Evolutionary conservation across 768 basidiomycete species (phyloP), one percentile per base, ranked within the genome.

Genomic region (Butyriboletus loyo): DNA sequence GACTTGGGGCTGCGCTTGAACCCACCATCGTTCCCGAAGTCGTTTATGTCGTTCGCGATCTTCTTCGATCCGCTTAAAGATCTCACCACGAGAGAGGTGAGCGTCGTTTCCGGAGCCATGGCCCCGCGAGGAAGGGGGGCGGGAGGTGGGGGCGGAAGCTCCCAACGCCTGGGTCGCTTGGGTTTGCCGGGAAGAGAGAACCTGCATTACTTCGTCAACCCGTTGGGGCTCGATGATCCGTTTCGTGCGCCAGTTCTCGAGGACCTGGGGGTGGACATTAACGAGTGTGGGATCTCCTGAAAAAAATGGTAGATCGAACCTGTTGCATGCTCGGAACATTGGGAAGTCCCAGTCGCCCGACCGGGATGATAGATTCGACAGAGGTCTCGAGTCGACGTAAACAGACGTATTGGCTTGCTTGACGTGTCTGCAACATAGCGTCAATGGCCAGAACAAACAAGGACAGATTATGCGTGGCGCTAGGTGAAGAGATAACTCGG

Each of bases 21-120:
- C 89, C 93, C 93, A 96, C 39, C 93, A 82, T 34, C 89, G 82
- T 67, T 96, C 93, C 41, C 92, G 83, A 3, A 96, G 76, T 13
- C 93, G 84, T 72, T 95, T 95, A 63, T 95, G 92, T 55, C 93
- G 82, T 63, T 96, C 93, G 5, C 93, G 77, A 66, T 96, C 93
- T 61, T 94, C 92, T 67, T 96, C 92, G 57, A 95, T 92, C 19
- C 91, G 85, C 53, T 87, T 85, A 62, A 90, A 79, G 30, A 92
- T 80, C 46, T 94, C 90, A 13, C 73, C 70, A 5, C 80, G 79
- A 1, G 84, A 76, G 40, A 87, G 77, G 36, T 59, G 60, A 3
- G 60, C 44, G 9, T 68, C 63, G 13, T 35, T 39, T 14, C 22
- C 41, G 1, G 42, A 7, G 7, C 34, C 30, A 5, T 31, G n/a